These are phyloP conservation scores for Myriosclerotinia scirpicola DNA, from an alignment of 2,329 filamentous ascomycete species.

Conservation along the genomic window DNA sequence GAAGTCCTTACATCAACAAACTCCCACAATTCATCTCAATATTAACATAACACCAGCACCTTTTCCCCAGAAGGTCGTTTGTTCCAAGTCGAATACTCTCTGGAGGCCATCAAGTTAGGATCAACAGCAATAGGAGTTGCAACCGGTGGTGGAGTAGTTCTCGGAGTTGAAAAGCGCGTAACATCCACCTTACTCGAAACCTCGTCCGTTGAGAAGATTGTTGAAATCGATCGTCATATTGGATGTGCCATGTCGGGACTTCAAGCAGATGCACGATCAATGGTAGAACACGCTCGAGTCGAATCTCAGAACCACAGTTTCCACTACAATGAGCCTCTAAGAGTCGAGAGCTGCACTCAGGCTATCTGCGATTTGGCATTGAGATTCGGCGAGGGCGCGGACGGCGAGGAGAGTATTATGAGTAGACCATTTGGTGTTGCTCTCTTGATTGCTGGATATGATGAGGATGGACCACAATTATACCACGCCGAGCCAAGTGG, in stretches of 20 bases:
- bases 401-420: conserved; percentile 99
- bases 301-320: conserved; percentile 97
- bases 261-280: conserved; percentile 94
- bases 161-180: conserved; percentile 98
- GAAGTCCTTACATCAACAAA: conserved; percentile 27
- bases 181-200: conserved; percentile 97
- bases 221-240: conserved; percentile 98
- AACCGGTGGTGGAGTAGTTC: conserved; percentile 90
- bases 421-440: conserved; percentile 95
- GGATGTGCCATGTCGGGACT: conserved; percentile 98
- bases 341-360: conserved; percentile 97
- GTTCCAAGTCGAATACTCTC: conserved; percentile 99
- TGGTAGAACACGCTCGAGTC: conserved; percentile 97
- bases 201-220: conserved; percentile 98
- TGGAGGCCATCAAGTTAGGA: conserved; percentile 99
- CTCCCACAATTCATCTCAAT: conserved; percentile 23
- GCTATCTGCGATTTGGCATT: conserved; percentile 97
- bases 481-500: conserved; percentile 98
- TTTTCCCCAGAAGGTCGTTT: conserved; percentile 99
- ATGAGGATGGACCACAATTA: conserved; percentile 94
- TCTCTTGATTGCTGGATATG: conserved; percentile 91
- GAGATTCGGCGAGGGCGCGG: conserved; percentile 94
- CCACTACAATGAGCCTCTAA: conserved; percentile 93
- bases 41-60: conserved; percentile 60
- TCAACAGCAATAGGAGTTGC: conserved; percentile 98